Conservation (phyloP, 176 grass and related monocot species). For the Zizania latifolia region DNA sequence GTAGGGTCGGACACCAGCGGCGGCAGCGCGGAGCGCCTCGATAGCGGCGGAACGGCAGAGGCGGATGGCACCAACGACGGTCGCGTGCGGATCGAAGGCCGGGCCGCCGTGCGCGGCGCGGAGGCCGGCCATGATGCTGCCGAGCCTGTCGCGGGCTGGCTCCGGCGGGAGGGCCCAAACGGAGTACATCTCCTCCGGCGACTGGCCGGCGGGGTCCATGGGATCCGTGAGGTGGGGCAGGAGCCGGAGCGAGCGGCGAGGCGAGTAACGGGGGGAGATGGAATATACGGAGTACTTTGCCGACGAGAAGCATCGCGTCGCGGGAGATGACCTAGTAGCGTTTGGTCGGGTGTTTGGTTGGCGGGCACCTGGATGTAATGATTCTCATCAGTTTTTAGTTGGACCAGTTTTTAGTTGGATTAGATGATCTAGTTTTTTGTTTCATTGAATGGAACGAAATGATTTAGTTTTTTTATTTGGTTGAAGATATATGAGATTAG, state of each 20-base stretch:
- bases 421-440: too few species aligned
- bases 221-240: not conserved
- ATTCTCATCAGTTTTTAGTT: too few species aligned
- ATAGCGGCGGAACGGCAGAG: constrained; percentile 43
- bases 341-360: too few species aligned
- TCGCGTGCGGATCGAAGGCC: constrained; percentile 78
- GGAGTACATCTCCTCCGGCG: constrained; percentile 63
- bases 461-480: too few species aligned
- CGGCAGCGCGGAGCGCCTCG: constrained; percentile 49
- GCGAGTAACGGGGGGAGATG: not conserved
- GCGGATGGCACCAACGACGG: constrained; percentile 66
- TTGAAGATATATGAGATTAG: too few species aligned
- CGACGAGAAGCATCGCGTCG: constrained; percentile 25
- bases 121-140: constrained; percentile 70
- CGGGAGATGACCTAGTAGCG: not conserved
- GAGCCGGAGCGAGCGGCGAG: not conserved
- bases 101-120: constrained; percentile 68
- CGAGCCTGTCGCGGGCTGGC: constrained; percentile 46
- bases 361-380: too few species aligned
- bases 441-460: too few species aligned
- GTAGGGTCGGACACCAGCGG: constrained; percentile 42
- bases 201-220: constrained; percentile 32
- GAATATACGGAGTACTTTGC: constrained; percentile 14
- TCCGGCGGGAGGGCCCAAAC: constrained; percentile 75
- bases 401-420: too few species aligned